Evolutionary conservation across 2,329 filamentous ascomycete species (phyloP).

Genomic region (Lachnellula hyalina): DNA sequence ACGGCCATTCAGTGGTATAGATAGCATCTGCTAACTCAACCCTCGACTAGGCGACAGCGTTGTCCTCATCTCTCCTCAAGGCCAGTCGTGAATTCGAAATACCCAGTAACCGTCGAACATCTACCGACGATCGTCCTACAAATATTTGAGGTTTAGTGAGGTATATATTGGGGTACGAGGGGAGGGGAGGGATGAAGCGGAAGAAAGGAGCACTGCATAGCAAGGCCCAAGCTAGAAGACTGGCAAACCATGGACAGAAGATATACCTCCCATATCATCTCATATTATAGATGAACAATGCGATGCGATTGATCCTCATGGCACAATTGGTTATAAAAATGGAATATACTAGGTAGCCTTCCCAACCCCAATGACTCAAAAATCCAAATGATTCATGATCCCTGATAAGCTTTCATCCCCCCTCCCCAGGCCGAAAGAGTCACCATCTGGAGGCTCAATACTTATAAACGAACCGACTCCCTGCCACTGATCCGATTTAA

Average conservation of each 20-base stretch:
- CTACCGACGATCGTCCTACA: neutral
- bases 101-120: neutral
- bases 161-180: neutral
- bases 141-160: neutral
- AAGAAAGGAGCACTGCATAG: neutral
- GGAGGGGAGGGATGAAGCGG: neutral
- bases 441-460: conserved; percentile 8
- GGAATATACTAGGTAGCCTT: neutral
- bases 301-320: neutral
- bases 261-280: neutral
- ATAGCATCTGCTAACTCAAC: conserved; percentile 13
- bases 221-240: neutral
- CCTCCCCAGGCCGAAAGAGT: conserved; percentile 15
- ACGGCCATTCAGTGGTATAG: neutral
- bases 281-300: neutral
- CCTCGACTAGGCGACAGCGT: conserved; percentile 59
- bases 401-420: conserved; percentile 26
- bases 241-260: neutral
- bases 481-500: neutral
- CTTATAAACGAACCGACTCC: neutral
- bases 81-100: conserved; percentile 20
- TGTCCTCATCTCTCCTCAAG: conserved; percentile 59
- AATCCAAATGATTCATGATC: conserved; percentile 20
- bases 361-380: conserved; percentile 15
- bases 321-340: neutral